Base-by-base conservation (phyloP, 2,329 filamentous ascomycete genomes). In the Fusarium paranaense region DNA sequence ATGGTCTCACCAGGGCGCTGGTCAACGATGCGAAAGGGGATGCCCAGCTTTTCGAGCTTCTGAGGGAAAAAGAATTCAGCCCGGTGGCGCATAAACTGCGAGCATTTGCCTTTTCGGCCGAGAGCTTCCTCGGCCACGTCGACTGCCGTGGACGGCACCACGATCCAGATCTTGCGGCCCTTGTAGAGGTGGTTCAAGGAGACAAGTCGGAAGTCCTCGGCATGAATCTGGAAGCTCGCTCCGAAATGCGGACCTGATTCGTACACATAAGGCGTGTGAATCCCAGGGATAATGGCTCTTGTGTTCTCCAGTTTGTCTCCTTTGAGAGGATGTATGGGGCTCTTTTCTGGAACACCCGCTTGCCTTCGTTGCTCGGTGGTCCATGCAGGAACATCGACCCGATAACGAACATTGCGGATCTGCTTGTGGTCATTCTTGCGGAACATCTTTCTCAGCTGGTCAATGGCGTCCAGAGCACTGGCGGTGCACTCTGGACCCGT, bases 11-110 rank as follows among this genome's bases (percentile, higher is more conserved):
- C 82, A 7, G 82, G 81, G 2, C 81, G 78, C 61, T 84, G 82
- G 38, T 84, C 82, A 60, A 84, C 78, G 61, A 84, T 79, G 13
- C 82, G 81, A 64, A 78, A 82, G 1, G 82, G 82, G 9, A 84
- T 82, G 11, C 80, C 81, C 11, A 84, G 77, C 68, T 81, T 82
- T n/a, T 82, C 76, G 2, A 84, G 81, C 67, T 82, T 82, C 33
- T 83, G 80, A 2, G 82, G 82, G 61, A 84, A 84, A 73, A 84
- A 81, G 71, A 84, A 84, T 69, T 84, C 82, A 38, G 82, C 82
- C 45, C 82, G 79, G 72, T 84, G 82, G 22, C 82, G 81, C 82
- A 84, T 84, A 62, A 84, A 84, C 63, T 84, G 82, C 7, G 82
- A 84, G 63, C 82, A 84, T 65, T 77, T 78, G 25, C 65, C 67